A percentile compares a stretch with the other conserved stretches of the same genome.
Conservation (phyloP, 1,284 basidiomycete species). For the Microbotryum intermedium region DNA sequence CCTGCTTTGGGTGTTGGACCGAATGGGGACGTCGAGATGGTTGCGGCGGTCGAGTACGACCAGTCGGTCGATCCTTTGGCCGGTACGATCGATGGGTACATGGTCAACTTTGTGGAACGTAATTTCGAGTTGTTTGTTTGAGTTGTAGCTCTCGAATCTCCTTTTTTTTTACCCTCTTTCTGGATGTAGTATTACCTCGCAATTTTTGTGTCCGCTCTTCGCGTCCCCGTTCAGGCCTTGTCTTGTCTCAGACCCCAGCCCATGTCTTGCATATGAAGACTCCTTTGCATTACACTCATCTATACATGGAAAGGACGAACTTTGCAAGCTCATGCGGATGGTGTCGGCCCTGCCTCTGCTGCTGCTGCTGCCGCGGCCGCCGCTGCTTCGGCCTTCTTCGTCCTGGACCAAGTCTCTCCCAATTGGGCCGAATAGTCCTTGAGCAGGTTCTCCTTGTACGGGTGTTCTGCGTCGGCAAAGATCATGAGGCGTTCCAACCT, state of each 20-base stretch:
- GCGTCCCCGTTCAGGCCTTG: too few species aligned
- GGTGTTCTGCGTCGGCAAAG: constrained; percentile 51
- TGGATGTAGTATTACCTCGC: too few species aligned
- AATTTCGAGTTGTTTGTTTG: constrained; percentile 64
- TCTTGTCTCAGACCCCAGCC: too few species aligned
- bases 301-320: too few species aligned
- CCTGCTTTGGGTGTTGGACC: neutral
- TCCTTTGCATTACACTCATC: too few species aligned
- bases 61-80: constrained; percentile 50
- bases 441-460: constrained; percentile 37
- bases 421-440: constrained; percentile 28
- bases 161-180: too few species aligned
- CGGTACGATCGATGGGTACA: constrained; percentile 74
- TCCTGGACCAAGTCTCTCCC: constrained; percentile 12
- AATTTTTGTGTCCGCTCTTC: too few species aligned
- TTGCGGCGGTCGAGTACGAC: constrained; percentile 40
- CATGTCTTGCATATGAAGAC: too few species aligned
- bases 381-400: constrained; percentile 2
- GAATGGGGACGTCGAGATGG: neutral
- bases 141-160: neutral
- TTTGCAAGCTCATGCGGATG: too few species aligned
- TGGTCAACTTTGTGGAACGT: constrained; percentile 64
- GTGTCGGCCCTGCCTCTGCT: too few species aligned
- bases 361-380: too few species aligned
- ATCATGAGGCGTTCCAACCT: constrained; percentile 76